Percentiles rank a stretch among this genome's conserved stretches.
These are phyloP conservation scores for Ceratobasidium theobromae DNA, from an alignment of 1,284 basidiomycete species.

Conservation along the genomic window DNA sequence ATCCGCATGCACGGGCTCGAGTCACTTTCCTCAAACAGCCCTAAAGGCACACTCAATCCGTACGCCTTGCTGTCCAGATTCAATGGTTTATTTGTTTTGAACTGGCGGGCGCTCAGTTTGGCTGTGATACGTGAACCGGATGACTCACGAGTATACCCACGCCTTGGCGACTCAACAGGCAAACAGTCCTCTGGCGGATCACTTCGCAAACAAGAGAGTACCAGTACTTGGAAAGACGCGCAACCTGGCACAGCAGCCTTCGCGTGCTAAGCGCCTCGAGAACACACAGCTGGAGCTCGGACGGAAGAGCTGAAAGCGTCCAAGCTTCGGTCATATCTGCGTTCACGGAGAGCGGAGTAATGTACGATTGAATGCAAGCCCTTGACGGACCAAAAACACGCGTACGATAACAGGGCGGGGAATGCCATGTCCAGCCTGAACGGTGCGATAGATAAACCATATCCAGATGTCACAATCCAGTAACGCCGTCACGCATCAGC, in stretches of 20 bases:
- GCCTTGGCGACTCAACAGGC: constrained; percentile 7
- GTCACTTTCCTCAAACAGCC: constrained; percentile 7
- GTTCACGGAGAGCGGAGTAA: too few relatives aligned
- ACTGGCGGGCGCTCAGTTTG: background rate
- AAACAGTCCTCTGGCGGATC: constrained; percentile 8
- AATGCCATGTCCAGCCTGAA: too few relatives aligned
- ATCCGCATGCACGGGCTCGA: too few relatives aligned
- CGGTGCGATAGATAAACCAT: constrained; percentile 31
- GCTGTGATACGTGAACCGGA: background rate
- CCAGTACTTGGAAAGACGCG: constrained; percentile 28
- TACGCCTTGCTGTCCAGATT: background rate
- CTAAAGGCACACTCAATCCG: background rate
- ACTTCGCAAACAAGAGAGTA: constrained; percentile 5
- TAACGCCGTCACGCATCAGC: constrained; percentile 27
- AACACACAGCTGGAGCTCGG: constrained; percentile 20
- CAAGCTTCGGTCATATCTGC: background rate
- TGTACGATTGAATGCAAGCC: too few relatives aligned
- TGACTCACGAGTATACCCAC: constrained; percentile 18
- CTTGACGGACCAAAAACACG: too few relatives aligned
- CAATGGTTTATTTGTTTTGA: constrained; percentile 12
- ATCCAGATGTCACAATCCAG: constrained; percentile 27
- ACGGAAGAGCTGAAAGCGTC: constrained; percentile 11
- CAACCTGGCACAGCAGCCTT: background rate
- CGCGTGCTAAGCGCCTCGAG: constrained; percentile 10
- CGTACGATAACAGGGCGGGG: too few relatives aligned